phyloP scores from a whole-genome alignment of 2,329 filamentous ascomycete species.

The Ustilaginoidea virens region DNA sequence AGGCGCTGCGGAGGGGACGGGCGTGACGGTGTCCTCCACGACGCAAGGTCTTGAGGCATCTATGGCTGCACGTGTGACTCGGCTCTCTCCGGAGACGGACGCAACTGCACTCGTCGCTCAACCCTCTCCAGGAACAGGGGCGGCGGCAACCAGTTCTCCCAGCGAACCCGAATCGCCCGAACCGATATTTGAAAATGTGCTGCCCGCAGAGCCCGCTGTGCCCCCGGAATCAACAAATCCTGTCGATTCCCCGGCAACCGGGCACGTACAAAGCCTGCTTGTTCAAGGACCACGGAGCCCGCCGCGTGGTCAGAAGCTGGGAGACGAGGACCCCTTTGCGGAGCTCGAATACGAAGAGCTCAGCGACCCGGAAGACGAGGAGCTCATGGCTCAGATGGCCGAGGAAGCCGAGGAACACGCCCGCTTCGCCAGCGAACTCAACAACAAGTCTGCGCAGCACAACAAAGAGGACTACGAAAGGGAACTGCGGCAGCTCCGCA shows the following conservation, averaged over 20 bases:
- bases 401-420: conserved; percentile 88
- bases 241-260: neutral
- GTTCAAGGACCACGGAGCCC: too few species aligned
- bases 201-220: conserved; percentile 8
- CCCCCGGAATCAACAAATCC: neutral
- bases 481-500: conserved; percentile 73
- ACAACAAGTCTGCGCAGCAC: conserved; percentile 54
- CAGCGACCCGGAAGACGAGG: conserved; percentile 84
- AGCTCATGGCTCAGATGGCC: conserved; percentile 72
- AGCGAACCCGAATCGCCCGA: conserved; percentile 18
- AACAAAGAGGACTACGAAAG: conserved; percentile 69
- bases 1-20: too few species aligned
- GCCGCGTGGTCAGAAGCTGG: too few species aligned
- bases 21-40: too few species aligned
- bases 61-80: too few species aligned
- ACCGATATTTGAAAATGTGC: conserved; percentile 21
- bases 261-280: too few species aligned
- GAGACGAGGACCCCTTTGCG: conserved; percentile 27
- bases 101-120: too few species aligned
- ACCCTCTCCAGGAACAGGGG: too few species aligned
- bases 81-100: too few species aligned
- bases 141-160: neutral
- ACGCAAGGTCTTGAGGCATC: too few species aligned
- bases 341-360: conserved; percentile 57
- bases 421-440: conserved; percentile 77